These are phyloP conservation scores for Ceriops decandra DNA, from an alignment of 345 rosid genomes.

Conservation along the genomic window DNA sequence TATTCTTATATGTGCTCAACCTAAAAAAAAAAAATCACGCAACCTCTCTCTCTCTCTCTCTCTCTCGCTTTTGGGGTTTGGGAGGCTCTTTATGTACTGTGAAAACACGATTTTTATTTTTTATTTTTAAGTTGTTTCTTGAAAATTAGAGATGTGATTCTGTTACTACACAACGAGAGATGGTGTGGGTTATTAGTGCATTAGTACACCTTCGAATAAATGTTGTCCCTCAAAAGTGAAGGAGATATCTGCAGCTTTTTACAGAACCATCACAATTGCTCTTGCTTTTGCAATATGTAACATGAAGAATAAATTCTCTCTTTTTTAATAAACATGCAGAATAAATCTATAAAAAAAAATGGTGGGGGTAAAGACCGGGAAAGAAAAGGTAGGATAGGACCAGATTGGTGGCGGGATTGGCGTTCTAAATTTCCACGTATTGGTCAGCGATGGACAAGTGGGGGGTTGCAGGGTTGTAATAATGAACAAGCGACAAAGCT, in stretches of 20 bases:
- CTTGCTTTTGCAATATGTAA: slow-evolving; percentile 5
- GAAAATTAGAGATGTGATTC: neutral
- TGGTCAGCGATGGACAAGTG: neutral
- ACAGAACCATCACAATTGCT: neutral
- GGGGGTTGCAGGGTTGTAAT: no score
- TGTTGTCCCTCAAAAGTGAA: slow-evolving; percentile 27
- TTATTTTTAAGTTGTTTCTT: neutral
- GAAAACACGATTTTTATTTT: neutral
- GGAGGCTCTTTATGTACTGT: no score
- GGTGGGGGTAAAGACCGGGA: no score
- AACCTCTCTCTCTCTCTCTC: no score
- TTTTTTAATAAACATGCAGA: no score
- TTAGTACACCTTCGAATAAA: slow-evolving; percentile 1
- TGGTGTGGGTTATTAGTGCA: slow-evolving; percentile 14
- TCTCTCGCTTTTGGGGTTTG: no score
- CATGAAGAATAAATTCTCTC: neutral
- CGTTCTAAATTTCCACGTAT: slow-evolving; percentile 19
- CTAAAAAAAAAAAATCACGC: no score
- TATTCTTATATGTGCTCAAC: no score
- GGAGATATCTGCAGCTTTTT: slow-evolving; percentile 25
- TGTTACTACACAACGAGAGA: neutral
- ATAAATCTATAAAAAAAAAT: no score
- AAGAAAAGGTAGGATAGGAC: neutral
- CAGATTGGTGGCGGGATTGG: slow-evolving; percentile 31
- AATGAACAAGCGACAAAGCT: neutral